phyloP scores from a whole-genome alignment of 2,329 filamentous ascomycete species.

The Laburnicola sp. region DNA sequence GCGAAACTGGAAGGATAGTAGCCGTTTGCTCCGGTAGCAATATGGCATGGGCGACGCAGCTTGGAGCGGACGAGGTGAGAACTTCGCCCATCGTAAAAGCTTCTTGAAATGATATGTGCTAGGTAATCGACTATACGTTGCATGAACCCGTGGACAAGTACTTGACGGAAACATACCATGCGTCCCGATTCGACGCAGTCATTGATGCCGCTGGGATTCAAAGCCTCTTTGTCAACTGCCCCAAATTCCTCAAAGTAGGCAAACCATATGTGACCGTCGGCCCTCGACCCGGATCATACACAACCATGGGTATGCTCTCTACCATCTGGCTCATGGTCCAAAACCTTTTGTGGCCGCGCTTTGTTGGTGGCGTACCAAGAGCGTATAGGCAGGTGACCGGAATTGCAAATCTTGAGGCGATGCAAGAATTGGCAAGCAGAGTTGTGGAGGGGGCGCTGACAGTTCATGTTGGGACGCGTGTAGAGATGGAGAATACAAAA shows the following conservation, averaged over 20 bases:
- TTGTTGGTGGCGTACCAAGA: constrained; percentile 20
- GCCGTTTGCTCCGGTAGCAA: constrained; percentile 54
- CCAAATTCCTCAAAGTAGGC: constrained; percentile 15
- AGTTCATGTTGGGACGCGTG: constrained; percentile 10
- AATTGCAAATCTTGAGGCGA: constrained; percentile 7
- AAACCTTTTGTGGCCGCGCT: constrained; percentile 18
- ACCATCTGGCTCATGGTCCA: constrained; percentile 17
- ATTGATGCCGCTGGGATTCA: constrained; percentile 23
- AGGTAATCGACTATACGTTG: constrained; percentile 19
- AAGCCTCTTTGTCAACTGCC: constrained; percentile 16
- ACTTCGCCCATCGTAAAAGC: background rate
- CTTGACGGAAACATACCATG: constrained; percentile 7
- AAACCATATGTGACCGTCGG: constrained; percentile 22
- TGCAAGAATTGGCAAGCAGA: constrained; percentile 14
- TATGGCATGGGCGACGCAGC: constrained; percentile 45
- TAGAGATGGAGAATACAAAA: constrained; percentile 12
- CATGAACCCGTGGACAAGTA: constrained; percentile 8
- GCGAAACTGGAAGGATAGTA: constrained; percentile 41
- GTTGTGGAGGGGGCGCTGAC: constrained; percentile 12
- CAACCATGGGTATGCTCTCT: constrained; percentile 9
- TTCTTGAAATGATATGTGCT: background rate
- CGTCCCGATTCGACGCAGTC: constrained; percentile 15
- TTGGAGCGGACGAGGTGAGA: constrained; percentile 45
- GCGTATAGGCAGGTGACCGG: constrained; percentile 18
- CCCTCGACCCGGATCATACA: constrained; percentile 12